Evolutionary conservation across 2,329 filamentous ascomycete genomes (phyloP).

Genomic region (Penicillium sp.): DNA sequence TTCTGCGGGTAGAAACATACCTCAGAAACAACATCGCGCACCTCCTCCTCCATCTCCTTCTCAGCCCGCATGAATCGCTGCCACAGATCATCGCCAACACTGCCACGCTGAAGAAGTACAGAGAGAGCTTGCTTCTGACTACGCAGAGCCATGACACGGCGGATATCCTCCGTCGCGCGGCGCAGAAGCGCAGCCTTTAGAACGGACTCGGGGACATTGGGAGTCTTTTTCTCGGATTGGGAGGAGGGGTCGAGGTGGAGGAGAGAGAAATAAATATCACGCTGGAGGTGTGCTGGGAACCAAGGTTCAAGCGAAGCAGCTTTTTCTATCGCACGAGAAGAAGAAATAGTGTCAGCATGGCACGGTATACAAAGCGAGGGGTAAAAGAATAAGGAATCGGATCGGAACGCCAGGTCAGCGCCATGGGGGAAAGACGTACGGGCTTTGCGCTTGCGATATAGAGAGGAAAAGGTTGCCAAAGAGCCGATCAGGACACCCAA

Average conservation of each 20-base stretch:
- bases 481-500: constrained; percentile 84
- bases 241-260: constrained; percentile 70
- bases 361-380: neutral
- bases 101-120: constrained; percentile 81
- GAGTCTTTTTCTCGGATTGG: constrained; percentile 67
- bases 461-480: constrained; percentile 85
- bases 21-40: constrained; percentile 92
- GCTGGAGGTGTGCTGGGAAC: constrained; percentile 88
- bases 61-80: constrained; percentile 89
- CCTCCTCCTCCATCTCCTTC: constrained; percentile 96
- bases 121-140: constrained; percentile 86
- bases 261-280: constrained; percentile 92
- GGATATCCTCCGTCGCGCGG: constrained; percentile 90
- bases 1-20: constrained; percentile 54
- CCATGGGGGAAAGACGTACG: constrained; percentile 56
- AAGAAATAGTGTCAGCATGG: constrained; percentile 9
- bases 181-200: constrained; percentile 86
- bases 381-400: neutral
- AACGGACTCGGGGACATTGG: constrained; percentile 77
- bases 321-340: constrained; percentile 58
- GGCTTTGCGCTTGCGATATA: constrained; percentile 92
- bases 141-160: constrained; percentile 85
- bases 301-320: constrained; percentile 87
- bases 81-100: constrained; percentile 94
- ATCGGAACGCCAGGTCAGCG: neutral